Conservation (phyloP, 1,139 yeast species). For the Yamadazyma sp. region DNA sequence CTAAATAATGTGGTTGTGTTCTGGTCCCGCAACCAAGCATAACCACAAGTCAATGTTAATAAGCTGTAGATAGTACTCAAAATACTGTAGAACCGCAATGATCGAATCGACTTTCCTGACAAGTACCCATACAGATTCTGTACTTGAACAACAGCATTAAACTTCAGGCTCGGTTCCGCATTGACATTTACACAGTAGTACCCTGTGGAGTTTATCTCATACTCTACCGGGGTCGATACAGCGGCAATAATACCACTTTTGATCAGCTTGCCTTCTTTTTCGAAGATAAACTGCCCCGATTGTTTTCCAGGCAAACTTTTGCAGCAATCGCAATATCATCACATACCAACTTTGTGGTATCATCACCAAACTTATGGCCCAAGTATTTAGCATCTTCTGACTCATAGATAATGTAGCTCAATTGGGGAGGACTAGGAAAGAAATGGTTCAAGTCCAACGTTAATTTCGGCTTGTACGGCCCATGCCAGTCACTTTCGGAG, state of each 20-base stretch:
- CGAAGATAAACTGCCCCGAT: constrained; percentile 61
- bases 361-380: constrained; percentile 50
- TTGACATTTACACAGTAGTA: no score
- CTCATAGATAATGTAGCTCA: constrained; percentile 78
- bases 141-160: no score
- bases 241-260: constrained; percentile 59
- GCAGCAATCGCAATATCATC: constrained; percentile 64
- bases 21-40: no score
- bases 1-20: no score
- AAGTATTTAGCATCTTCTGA: constrained; percentile 71
- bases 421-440: no score
- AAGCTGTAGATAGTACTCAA: constrained; percentile 82
- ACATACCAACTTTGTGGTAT: constrained; percentile 61
- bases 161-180: no score
- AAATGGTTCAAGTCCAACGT: no score
- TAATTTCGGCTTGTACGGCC: constrained; percentile 59
- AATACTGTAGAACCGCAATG: constrained; percentile 87
- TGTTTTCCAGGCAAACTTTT: constrained; percentile 52
- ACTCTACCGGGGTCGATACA: constrained; percentile 55
- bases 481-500: constrained; percentile 85
- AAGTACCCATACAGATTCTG: constrained; percentile 80
- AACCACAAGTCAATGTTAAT: no score
- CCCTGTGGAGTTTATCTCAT: constrained; percentile 69
- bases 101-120: constrained; percentile 72
- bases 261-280: constrained; percentile 37